A percentile compares a stretch with the other conserved stretches of the same genome.
Conservation (phyloP, 768 basidiomycete genomes). For the Pisolithus tinctorius region DNA sequence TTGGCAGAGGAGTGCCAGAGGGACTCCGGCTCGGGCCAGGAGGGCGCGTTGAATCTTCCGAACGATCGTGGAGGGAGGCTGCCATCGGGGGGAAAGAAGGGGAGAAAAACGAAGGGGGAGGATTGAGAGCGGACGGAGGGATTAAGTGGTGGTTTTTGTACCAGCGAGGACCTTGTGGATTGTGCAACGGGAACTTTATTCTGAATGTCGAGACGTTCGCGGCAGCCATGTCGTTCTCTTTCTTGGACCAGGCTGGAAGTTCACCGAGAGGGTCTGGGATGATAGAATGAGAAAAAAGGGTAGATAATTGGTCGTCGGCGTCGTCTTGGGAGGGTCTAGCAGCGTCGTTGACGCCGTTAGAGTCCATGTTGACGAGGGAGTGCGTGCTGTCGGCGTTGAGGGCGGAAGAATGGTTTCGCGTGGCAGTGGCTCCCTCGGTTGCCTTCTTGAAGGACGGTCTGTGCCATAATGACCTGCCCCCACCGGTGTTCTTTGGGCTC, state of each 20-base stretch:
- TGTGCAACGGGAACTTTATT: slow-evolving; percentile 59
- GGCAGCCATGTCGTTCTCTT: slow-evolving; percentile 42
- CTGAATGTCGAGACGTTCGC: slow-evolving; percentile 43
- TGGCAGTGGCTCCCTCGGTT: slow-evolving; percentile 15
- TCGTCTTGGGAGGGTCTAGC: slow-evolving; percentile 7
- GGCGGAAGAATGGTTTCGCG: slow-evolving; percentile 13
- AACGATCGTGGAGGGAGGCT: slow-evolving; percentile 41
- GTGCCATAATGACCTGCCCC: slow-evolving; percentile 41
- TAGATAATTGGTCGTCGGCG: slow-evolving; percentile 10
- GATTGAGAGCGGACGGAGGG: slow-evolving; percentile 45
- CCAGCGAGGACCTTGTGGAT: slow-evolving; percentile 67
- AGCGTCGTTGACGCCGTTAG: slow-evolving; percentile 19
- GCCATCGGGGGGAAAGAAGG: slow-evolving; percentile 73
- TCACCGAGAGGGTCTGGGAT: slow-evolving; percentile 56
- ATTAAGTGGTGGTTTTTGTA: slow-evolving; percentile 74
- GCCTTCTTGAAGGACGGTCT: slow-evolving; percentile 44
- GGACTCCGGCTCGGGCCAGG: slow-evolving; percentile 54
- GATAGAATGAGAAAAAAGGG: slow-evolving; percentile 44
- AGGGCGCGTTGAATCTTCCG: slow-evolving; percentile 37
- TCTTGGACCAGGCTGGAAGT: slow-evolving; percentile 51
- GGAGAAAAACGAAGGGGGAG: slow-evolving; percentile 71
- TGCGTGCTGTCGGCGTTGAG: slow-evolving; percentile 13
- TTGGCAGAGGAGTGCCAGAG: slow-evolving; percentile 67
- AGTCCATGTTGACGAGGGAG: slow-evolving; percentile 20
- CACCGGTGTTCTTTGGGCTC: slow-evolving; percentile 27